These are phyloP conservation scores for Boletus bicolor DNA, from an alignment of 768 basidiomycete species.

Conservation along the genomic window DNA sequence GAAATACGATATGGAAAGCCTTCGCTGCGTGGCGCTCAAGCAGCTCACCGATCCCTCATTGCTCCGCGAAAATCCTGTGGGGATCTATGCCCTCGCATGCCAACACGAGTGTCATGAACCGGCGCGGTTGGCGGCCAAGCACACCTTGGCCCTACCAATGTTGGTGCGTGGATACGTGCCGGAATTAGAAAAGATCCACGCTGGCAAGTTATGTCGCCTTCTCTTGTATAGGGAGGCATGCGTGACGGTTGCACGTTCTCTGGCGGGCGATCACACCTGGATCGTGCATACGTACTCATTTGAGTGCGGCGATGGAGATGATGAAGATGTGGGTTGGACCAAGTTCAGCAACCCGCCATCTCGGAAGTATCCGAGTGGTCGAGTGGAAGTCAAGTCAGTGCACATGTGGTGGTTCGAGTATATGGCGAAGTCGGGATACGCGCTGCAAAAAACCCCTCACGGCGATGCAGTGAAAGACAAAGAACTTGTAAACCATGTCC, in stretches of 20 bases:
- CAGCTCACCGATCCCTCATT: neutral
- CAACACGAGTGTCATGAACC: neutral
- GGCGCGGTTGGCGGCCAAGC: constrained; percentile 8
- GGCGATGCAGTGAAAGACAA: constrained; percentile 1
- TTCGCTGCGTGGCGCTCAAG: neutral
- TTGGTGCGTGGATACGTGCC: neutral
- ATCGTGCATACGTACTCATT: neutral
- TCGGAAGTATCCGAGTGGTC: neutral
- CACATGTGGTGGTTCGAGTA: constrained; percentile 18
- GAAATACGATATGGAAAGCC: constrained; percentile 19
- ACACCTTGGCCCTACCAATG: constrained; percentile 5
- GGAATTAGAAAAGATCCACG: constrained; percentile 12
- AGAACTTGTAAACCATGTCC: neutral
- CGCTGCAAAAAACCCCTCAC: neutral
- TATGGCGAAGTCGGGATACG: constrained; percentile 9
- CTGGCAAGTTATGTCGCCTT: constrained; percentile 4
- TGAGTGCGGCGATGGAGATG: neutral
- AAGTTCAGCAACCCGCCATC: neutral
- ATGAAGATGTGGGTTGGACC: neutral
- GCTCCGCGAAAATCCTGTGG: constrained; percentile 6
- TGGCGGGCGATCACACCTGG: constrained; percentile 12
- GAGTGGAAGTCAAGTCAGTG: neutral
- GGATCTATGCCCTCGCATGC: constrained; percentile 14
- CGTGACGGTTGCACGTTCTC: neutral
- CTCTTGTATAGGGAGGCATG: constrained; percentile 11